Base-by-base conservation (phyloP, 306 rosid species). In the Pterocarpus santalinus region DNA sequence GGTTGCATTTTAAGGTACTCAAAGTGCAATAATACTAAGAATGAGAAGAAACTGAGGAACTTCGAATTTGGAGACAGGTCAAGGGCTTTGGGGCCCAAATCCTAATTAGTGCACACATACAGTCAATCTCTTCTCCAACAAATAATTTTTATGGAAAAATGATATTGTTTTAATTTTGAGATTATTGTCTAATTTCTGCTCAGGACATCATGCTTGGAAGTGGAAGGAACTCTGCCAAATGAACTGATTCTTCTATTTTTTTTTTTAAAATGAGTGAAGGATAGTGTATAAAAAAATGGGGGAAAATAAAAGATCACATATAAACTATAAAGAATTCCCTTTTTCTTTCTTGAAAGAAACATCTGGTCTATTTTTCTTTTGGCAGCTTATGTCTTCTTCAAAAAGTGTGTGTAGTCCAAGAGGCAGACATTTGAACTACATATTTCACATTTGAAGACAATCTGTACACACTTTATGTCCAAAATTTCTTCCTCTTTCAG, bases 381-480 rank as follows among this genome's bases (percentile, higher is more conserved):
- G 76, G 69, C 62, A 43, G 5, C 52, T 70, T 46, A 41, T 79
- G 77, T 79, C 77, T 69, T 70, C 74, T 79, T 17, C 64, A 46
- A 5, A 60, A 79, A 57, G 53, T 55, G 35, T 70, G 60, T 78
- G 84, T 83, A 73, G 83, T 73, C 76, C 77, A 58, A 49, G 80
- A 56, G 61, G 80, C 83, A 51, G 86, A 83, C 86, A 83, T 71
- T 49, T 49, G 83, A 65, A 65, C 80, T 65, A 36, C 72, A 72
- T 46, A 78, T 77, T 77, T 83, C 83, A 65, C 76, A 83, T 72
- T 57, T 72, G 83, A 78, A 78, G 86, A 72, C 86, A 83, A 72
- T 82, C 3, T 74, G 64, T 81, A 81, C 80, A 75, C 81, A 35
- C 53, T 74, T 62, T 12, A 39, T 75, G 81, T 49, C 77, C 65